Evolutionary conservation across 768 basidiomycete genomes (phyloP), one percentile per base, ranked within the genome.

Genomic region (Kwoniella botswanensis): DNA sequence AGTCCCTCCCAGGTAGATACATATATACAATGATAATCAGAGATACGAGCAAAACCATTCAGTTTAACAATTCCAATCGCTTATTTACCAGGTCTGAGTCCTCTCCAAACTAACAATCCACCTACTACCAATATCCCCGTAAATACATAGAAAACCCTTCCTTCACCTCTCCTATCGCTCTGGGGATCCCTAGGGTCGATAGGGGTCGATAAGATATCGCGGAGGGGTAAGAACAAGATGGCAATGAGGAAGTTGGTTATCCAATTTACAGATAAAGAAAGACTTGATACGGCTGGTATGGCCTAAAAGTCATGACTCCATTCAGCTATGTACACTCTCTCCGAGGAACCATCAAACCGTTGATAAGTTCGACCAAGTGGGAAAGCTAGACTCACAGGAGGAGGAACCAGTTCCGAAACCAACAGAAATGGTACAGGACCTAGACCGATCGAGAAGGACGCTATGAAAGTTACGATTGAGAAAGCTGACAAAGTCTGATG

Each of bases 391-490:
- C 92, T 71, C 82, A 91, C 93, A 76, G 91, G 87, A 61, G 87
- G 83, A 1, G 93, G 93, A 2, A 94, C 91, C 22, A 97, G 89
- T 79, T 98, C 94, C 17, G 94, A 90, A 42, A 96, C 90, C 82
- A 98, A 90, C 50, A 98, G 89, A 79, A 94, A 98, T 0, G 96
- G 95, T 43, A 98, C 85, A 1, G 96, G 94, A 0, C 96, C 96
- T 18, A 98, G 86, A 2, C 95, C 96, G 43, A 91, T 84, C 1
- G 94, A 92, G 83, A 95, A 98, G 0, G 92, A 91, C 84, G 92
- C 93, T 46, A 95, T 89, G 80, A 96, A 95, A 3, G 88, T 53
- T 55, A 92, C 82, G 65, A 94, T 92, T 2, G 91, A 88, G 35
- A 92, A 78, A 70, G 92, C 93, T 13, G 92, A 88, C 21, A 93